Conservation (phyloP, 768 basidiomycete genomes). For the Crucibulum laeve region DNA sequence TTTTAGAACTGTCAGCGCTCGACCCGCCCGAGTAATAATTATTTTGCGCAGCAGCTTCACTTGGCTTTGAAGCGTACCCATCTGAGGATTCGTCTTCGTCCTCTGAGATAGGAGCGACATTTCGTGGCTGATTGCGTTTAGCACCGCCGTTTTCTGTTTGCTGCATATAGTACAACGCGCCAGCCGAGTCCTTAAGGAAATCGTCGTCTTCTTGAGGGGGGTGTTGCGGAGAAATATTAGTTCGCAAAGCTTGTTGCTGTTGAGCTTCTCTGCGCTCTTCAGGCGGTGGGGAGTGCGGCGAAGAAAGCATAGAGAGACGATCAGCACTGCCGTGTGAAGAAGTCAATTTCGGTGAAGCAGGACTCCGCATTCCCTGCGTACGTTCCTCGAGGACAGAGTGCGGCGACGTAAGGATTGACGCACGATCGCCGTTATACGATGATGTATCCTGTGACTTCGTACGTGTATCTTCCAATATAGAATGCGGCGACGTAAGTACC, state of each 20-base stretch:
- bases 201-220: conserved; percentile 18
- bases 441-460: conserved; percentile 1
- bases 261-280: conserved; percentile 6
- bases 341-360: too few relatives aligned
- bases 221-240: too few relatives aligned
- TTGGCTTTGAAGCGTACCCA: conserved; percentile 10
- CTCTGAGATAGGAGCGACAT: conserved; percentile 12
- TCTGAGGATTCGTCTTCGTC: conserved; percentile 28
- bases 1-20: neutral
- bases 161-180: conserved; percentile 68
- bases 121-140: conserved; percentile 4
- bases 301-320: conserved; percentile 23
- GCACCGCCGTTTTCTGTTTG: conserved; percentile 27
- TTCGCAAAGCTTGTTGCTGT: too few relatives aligned
- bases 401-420: conserved; percentile 29
- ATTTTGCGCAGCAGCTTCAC: conserved; percentile 7
- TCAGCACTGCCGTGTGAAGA: too few relatives aligned
- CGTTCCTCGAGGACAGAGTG: too few relatives aligned
- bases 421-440: conserved; percentile 3
- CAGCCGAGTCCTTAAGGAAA: conserved; percentile 47
- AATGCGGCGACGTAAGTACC: conserved; percentile 31
- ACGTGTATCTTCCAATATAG: conserved; percentile 9
- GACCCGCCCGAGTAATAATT: neutral
- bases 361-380: too few relatives aligned
- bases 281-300: conserved; percentile 30